Evolutionary conservation across 768 basidiomycete species (phyloP).

Genomic region (Lentinula edodes): DNA sequence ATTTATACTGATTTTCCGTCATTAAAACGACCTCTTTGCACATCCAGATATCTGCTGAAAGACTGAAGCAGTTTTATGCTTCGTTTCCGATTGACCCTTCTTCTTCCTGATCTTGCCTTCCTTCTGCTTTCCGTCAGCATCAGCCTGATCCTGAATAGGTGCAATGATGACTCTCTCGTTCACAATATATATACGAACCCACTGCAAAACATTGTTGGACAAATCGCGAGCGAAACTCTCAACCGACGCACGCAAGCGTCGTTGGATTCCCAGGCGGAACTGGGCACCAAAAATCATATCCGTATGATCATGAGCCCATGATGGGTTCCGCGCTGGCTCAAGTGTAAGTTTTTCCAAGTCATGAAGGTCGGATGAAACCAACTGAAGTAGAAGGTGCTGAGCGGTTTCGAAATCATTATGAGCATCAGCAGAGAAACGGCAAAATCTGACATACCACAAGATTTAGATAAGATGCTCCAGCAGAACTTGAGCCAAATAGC

Average conservation of each 20-base stretch:
- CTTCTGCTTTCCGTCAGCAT: not conserved
- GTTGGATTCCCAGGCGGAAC: not conserved
- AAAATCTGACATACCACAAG: not conserved
- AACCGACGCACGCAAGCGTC: not conserved
- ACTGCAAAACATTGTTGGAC: not conserved
- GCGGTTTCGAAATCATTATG: not conserved
- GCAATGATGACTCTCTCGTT: not conserved
- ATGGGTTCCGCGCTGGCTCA: not conserved
- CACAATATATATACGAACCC: not conserved
- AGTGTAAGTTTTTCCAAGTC: not conserved
- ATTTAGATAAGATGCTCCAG: not conserved
- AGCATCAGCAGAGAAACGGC: not conserved
- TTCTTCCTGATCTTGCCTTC: not conserved
- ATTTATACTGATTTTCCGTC: no score
- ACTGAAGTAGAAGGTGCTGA: not conserved
- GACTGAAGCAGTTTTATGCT: not conserved
- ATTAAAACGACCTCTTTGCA: not conserved
- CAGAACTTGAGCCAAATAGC: no score
- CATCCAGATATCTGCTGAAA: not conserved
- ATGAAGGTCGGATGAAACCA: not conserved
- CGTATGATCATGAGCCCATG: not conserved
- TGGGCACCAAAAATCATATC: not conserved
- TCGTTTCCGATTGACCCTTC: not conserved
- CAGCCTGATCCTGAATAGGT: not conserved
- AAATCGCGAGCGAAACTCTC: not conserved